A percentile compares a stretch with the other conserved stretches of the same genome.
Conservation (phyloP, 2,329 filamentous ascomycete species). For the Chaetomiaceae sp. region DNA sequence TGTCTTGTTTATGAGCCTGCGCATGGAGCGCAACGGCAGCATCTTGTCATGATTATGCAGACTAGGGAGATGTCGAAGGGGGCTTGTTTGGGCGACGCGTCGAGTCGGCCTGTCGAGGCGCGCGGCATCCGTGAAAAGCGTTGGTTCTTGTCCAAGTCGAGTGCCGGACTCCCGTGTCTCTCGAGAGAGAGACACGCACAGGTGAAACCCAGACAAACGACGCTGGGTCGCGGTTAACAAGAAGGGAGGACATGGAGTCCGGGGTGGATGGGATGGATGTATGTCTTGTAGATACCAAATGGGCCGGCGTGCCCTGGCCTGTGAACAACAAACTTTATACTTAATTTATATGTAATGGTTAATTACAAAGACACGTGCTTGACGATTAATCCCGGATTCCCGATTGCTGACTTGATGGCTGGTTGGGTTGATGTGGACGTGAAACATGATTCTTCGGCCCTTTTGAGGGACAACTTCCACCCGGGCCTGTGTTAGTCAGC, state of each 20-base stretch:
- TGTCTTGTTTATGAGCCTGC: background rate
- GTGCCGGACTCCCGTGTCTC: no score
- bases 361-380: background rate
- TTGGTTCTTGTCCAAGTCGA: no score
- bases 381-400: background rate
- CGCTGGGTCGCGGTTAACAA: background rate
- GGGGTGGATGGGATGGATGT: background rate
- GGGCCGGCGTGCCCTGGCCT: background rate
- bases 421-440: no score
- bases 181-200: background rate
- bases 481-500: background rate
- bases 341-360: slow-evolving; percentile 5
- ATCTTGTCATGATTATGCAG: background rate
- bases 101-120: no score
- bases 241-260: background rate
- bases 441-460: no score
- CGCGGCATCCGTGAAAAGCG: no score
- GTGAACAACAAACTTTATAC: background rate
- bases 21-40: background rate
- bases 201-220: background rate
- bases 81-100: no score
- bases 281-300: slow-evolving; percentile 4
- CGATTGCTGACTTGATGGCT: no score
- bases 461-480: background rate
- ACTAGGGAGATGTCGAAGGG: background rate